Base-by-base conservation (phyloP, 1,284 basidiomycete genomes). In the Ganoderma lingzhi region DNA sequence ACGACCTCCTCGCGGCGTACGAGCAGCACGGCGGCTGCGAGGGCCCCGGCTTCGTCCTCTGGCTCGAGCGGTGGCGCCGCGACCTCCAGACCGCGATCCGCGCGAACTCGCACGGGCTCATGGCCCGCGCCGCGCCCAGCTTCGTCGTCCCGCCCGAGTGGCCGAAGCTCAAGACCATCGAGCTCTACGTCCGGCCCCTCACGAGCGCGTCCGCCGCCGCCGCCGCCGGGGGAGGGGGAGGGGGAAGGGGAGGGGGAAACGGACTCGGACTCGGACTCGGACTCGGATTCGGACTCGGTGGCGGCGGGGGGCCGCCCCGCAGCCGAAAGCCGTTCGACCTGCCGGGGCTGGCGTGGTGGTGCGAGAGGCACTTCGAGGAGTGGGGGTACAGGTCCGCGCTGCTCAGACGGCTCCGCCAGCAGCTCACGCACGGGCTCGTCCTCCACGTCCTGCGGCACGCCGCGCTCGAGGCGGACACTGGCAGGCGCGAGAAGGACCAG, bases 351-450 rank as follows among this genome's bases (percentile, higher is more conserved):
- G 87, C 86, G 10, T 80, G 78, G 4, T 81, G 88, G 65, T 89
- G 88, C 75, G 88, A 89, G 75, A 75, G 79, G 53, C 84, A 84
- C 67, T 90, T 90, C 72, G 76, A 75, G 44, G 88, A 90, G 69
- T 90, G 88, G 88, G 65, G 65, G 9, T 23, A 28, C 30, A 55
- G 55, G 41, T 41, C 56, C 19, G 8, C 14, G 42, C 63, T 72
- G 23, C 62, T 68, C n/a, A 10, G 37, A n/a, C 63, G 66, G 2
- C 68, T 72, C 42, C 14, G n/a, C 19, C 64, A 39, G 28, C 30
- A 64, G 14, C 19, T 70, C 87, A 85, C 0, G 83, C 78, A 78
- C 15, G 80, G 80, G 6, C 80, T 81, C 5, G 77, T 84, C 44
- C 80, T 85, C 70, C 78, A 80, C 42, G 74, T 85, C 23, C 76